Evolutionary conservation across 441 rosid genomes (phyloP).

Genomic region (Adansonia grandidieri): DNA sequence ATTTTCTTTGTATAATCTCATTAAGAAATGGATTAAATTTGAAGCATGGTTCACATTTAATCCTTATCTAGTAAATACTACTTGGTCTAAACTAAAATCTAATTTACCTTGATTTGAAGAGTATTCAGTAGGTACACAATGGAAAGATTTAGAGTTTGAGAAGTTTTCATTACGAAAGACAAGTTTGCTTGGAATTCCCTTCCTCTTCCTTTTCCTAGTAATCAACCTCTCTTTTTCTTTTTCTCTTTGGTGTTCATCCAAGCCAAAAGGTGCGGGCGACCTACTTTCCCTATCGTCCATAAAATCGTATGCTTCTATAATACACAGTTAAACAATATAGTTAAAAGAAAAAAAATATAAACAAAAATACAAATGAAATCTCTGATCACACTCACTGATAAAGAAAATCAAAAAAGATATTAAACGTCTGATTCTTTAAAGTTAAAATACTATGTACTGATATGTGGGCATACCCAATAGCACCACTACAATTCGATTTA

Average conservation of each 20-base stretch:
- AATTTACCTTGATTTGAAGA: slow-evolving; percentile 19
- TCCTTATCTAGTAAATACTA: neutral
- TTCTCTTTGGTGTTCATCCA: neutral
- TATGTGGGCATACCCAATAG: neutral
- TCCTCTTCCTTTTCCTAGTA: slow-evolving; percentile 5
- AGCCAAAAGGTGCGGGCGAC: neutral
- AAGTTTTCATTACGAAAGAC: neutral
- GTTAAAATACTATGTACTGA: neutral
- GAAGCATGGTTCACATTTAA: neutral
- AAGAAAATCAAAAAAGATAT: neutral
- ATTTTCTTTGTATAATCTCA: too few relatives aligned
- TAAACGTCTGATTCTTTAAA: neutral
- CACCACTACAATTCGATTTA: neutral
- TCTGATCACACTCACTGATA: neutral
- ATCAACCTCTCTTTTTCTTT: neutral
- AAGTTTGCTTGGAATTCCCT: slow-evolving; percentile 14
- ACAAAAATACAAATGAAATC: neutral
- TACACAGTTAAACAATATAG: neutral
- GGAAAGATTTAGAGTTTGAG: neutral
- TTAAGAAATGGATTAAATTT: too few relatives aligned
- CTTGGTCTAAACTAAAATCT: neutral
- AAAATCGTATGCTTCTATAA: slow-evolving; percentile 4
- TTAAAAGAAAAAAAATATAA: neutral
- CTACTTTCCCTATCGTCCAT: slow-evolving; percentile 10
- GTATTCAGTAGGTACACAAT: neutral